Conservation (phyloP, 2,329 filamentous ascomycete species). For the Trichoderma guizhouense region DNA sequence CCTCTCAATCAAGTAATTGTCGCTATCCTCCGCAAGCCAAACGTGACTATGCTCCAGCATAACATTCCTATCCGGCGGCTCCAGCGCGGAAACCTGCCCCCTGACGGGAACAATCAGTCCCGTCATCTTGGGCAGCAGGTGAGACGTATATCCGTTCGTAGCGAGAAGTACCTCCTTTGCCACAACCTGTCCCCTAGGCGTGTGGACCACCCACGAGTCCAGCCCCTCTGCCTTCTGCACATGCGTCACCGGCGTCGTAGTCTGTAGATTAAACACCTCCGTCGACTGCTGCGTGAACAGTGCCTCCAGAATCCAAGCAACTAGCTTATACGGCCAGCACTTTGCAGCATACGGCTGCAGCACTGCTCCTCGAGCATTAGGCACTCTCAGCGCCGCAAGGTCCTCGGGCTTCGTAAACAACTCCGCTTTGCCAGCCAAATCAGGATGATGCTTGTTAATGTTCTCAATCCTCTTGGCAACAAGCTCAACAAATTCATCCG, state of each 20-base stretch:
- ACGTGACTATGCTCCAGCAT: conserved; percentile 59
- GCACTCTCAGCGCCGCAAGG: conserved; percentile 53
- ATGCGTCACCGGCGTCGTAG: conserved; percentile 61
- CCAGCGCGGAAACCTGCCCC: conserved; percentile 67
- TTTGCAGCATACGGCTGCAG: conserved; percentile 63
- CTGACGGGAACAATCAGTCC: conserved; percentile 73
- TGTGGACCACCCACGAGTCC: conserved; percentile 60
- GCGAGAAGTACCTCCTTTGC: conserved; percentile 68
- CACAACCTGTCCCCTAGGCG: conserved; percentile 62
- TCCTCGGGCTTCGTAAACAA: conserved; percentile 38
- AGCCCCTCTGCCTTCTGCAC: conserved; percentile 37
- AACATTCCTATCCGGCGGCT: conserved; percentile 46
- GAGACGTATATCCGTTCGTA: conserved; percentile 80
- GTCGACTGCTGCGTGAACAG: conserved; percentile 42
- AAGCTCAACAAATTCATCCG: conserved; percentile 50
- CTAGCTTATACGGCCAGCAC: conserved; percentile 82
- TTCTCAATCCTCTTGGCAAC: conserved; percentile 49
- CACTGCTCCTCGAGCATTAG: conserved; percentile 59
- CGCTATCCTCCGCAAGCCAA: conserved; percentile 54
- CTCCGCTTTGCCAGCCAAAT: conserved; percentile 49
- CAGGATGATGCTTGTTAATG: conserved; percentile 51
- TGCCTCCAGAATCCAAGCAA: conserved; percentile 65
- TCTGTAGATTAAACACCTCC: conserved; percentile 66
- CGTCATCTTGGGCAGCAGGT: conserved; percentile 65
- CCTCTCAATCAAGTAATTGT: conserved; percentile 74